phyloP scores from a whole-genome alignment of 495 filamentous ascomycete species.

The Penicillium paxilli region DNA sequence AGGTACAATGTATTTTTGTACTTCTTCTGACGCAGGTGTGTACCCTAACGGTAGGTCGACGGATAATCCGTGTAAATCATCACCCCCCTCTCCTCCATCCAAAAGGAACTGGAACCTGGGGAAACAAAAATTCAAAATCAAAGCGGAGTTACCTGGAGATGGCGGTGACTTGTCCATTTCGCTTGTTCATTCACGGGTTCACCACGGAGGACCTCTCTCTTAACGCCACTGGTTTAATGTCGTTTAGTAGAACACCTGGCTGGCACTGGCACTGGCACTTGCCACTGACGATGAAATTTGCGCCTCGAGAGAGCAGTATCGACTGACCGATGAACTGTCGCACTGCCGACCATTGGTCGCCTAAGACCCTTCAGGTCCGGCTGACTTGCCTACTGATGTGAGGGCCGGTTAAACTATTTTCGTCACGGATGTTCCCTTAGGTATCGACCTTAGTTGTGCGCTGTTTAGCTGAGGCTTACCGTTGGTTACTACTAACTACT shows the following conservation, averaged over 20 bases:
- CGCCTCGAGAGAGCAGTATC: neutral
- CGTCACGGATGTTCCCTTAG: constrained; percentile 17
- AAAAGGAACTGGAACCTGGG: too few relatives aligned
- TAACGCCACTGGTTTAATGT: constrained; percentile 18
- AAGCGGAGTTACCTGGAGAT: too few relatives aligned
- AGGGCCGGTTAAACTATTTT: constrained; percentile 26
- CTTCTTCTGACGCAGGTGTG: neutral
- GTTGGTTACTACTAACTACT: too few relatives aligned
- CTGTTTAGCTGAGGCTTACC: too few relatives aligned
- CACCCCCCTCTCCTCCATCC: neutral
- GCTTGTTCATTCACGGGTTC: too few relatives aligned
- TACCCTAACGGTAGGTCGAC: constrained; percentile 1
- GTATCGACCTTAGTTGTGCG: neutral
- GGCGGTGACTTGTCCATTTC: too few relatives aligned
- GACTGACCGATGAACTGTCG: constrained; percentile 33
- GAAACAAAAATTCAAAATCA: too few relatives aligned
- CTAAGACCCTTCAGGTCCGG: constrained; percentile 14
- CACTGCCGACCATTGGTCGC: constrained; percentile 20
- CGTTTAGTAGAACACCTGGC: too few relatives aligned
- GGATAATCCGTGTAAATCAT: constrained; percentile 1
- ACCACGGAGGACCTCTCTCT: neutral
- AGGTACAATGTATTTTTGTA: neutral
- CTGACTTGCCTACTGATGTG: constrained; percentile 23
- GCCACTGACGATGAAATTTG: constrained; percentile 13
- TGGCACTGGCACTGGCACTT: constrained; percentile 10